These are phyloP conservation scores for Globisporangium polare DNA, from an alignment of 352 stramenopile genomes.

Conservation along the genomic window DNA sequence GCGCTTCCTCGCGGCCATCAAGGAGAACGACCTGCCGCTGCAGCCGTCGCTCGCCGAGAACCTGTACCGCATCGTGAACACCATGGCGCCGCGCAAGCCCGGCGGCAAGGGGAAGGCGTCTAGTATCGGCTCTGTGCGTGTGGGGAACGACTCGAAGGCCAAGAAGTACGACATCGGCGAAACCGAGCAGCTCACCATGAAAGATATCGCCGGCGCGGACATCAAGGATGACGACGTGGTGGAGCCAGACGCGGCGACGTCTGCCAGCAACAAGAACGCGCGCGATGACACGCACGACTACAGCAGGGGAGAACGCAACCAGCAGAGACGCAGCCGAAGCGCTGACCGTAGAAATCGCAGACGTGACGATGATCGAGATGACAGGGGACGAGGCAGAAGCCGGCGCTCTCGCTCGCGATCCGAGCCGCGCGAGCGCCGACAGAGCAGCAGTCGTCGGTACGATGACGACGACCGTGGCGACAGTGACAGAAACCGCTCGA, in stretches of 20 bases:
- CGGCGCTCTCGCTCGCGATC: constrained; percentile 43
- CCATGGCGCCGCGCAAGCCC: constrained; percentile 61
- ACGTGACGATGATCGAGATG: constrained; percentile 17
- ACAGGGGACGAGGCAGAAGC: constrained; percentile 22
- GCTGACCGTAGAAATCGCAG: constrained; percentile 23
- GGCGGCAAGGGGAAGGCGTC: neutral
- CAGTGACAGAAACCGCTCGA: constrained; percentile 20
- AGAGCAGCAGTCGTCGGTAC: constrained; percentile 3
- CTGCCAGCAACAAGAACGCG: constrained; percentile 2
- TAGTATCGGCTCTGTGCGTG: neutral
- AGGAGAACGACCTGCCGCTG: constrained; percentile 59
- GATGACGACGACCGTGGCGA: constrained; percentile 21
- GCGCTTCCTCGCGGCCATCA: constrained; percentile 55
- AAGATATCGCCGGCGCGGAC: constrained; percentile 54
- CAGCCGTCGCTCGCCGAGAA: constrained; percentile 64
- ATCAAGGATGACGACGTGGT: constrained; percentile 20
- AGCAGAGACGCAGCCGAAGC: constrained; percentile 14
- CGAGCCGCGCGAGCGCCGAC: constrained; percentile 7
- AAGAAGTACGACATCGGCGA: constrained; percentile 44
- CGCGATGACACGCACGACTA: neutral
- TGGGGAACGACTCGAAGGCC: constrained; percentile 6
- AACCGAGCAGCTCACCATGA: constrained; percentile 61
- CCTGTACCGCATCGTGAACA: constrained; percentile 77
- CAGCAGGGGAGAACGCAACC: neutral
- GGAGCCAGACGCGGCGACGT: neutral